A percentile compares a stretch with the other conserved stretches of the same genome.
phyloP scores from a whole-genome alignment of 169 alveolate genomes.

The Plasmodium gaboni region DNA sequence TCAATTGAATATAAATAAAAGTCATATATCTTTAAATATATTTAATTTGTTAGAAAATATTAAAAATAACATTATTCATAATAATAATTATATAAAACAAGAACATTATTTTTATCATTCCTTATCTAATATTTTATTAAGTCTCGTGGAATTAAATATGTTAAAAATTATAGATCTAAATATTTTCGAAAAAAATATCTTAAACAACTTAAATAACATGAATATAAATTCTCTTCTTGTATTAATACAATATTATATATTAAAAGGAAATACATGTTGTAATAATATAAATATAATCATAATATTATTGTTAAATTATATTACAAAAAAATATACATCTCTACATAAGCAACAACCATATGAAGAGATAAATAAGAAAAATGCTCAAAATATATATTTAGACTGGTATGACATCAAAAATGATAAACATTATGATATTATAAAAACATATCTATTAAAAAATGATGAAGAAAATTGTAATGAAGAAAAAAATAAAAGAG shows the following conservation, averaged over 20 bases:
- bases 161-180: slow-evolving; percentile 13
- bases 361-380: not conserved
- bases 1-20: slow-evolving; percentile 15
- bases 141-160: slow-evolving; percentile 31
- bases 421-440: slow-evolving; percentile 39
- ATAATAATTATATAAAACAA: slow-evolving; percentile 14
- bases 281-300: slow-evolving; percentile 16
- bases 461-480: not conserved
- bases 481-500: not conserved
- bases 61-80: slow-evolving; percentile 19
- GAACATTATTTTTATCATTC: slow-evolving; percentile 37
- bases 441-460: slow-evolving; percentile 17
- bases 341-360: not conserved
- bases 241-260: slow-evolving; percentile 43
- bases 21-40: slow-evolving; percentile 4
- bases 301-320: slow-evolving; percentile 15
- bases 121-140: slow-evolving; percentile 34
- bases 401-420: slow-evolving; percentile 3
- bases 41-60: slow-evolving; percentile 34
- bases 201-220: slow-evolving; percentile 14
- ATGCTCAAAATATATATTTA: not conserved
- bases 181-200: slow-evolving; percentile 37
- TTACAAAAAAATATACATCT: slow-evolving; percentile 30
- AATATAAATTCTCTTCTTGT: slow-evolving; percentile 36
- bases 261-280: slow-evolving; percentile 10